phyloP scores from a whole-genome alignment of 2,329 filamentous ascomycete genomes.

The Pseudocercospora ulei region DNA sequence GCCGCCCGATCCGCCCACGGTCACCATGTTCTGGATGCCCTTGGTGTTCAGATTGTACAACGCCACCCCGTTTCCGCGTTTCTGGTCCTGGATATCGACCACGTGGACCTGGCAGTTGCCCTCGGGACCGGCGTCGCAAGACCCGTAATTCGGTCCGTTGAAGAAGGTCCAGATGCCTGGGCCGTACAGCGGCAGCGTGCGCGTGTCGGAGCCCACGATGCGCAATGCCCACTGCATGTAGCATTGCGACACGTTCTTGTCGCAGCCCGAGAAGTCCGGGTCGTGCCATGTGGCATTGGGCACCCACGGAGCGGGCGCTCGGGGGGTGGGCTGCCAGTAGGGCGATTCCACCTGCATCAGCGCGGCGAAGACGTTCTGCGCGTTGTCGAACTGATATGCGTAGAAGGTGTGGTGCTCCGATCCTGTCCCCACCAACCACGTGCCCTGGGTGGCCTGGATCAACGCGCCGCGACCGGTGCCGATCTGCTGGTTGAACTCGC shows the following conservation, averaged over 20 bases:
- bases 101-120: constrained; percentile 36
- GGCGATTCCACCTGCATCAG: constrained; percentile 48
- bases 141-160: constrained; percentile 27
- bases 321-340: constrained; percentile 33
- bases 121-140: constrained; percentile 24
- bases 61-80: constrained; percentile 14
- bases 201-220: constrained; percentile 27
- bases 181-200: constrained; percentile 36
- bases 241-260: constrained; percentile 28
- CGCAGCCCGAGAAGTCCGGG: constrained; percentile 28
- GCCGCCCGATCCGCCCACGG: constrained; percentile 17
- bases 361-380: constrained; percentile 43
- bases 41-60: constrained; percentile 25
- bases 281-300: constrained; percentile 31
- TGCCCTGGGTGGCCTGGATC: constrained; percentile 39
- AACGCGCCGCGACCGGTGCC: constrained; percentile 37
- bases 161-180: constrained; percentile 38
- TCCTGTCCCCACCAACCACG: constrained; percentile 46
- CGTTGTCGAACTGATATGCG: constrained; percentile 40
- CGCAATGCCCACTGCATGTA: constrained; percentile 32
- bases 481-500: constrained; percentile 33
- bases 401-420: constrained; percentile 45
- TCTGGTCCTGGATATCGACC: constrained; percentile 19
- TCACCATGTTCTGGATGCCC: constrained; percentile 24
- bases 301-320: constrained; percentile 39